phyloP scores from a whole-genome alignment of 2,329 filamentous ascomycete genomes.

The Penicillium rolfsii region DNA sequence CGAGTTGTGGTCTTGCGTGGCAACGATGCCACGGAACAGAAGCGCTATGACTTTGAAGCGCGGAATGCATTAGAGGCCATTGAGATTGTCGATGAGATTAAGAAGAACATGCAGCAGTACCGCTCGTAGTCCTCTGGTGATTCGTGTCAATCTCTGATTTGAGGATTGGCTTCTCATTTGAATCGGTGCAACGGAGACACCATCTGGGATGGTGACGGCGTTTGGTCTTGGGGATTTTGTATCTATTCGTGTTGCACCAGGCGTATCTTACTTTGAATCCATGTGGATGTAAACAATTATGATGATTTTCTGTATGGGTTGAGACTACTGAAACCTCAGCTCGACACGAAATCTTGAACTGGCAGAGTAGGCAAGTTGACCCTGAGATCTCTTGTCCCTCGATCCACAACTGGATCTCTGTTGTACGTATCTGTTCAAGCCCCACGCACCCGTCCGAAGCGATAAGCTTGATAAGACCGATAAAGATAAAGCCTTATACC shows the following conservation, averaged over 20 bases:
- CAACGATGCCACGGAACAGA: constrained; percentile 65
- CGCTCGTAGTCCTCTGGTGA: constrained; percentile 35
- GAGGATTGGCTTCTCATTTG: not conserved
- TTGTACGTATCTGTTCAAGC: not conserved
- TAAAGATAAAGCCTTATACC: constrained; percentile 3
- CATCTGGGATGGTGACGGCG: not conserved
- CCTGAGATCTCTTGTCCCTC: not conserved
- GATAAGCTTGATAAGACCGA: constrained; percentile 6
- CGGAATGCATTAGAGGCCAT: constrained; percentile 59
- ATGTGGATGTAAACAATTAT: not conserved
- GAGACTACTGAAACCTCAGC: not conserved
- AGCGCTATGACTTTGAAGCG: constrained; percentile 69
- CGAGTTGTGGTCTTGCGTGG: constrained; percentile 63
- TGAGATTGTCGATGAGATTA: constrained; percentile 67
- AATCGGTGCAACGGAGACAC: not conserved
- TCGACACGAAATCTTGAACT: not conserved
- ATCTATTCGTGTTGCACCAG: not conserved
- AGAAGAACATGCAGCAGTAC: constrained; percentile 58
- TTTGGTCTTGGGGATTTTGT: constrained; percentile 1
- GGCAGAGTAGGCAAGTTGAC: too few species aligned
- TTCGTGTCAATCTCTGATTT: not conserved
- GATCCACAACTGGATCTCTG: not conserved
- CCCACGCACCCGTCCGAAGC: not conserved
- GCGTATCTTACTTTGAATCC: not conserved
- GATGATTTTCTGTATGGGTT: not conserved